Percentiles rank a stretch among this genome's conserved stretches.
Evolutionary conservation across 163 green algal species (phyloP).

Genomic region (Smithsoniella earleae): DNA sequence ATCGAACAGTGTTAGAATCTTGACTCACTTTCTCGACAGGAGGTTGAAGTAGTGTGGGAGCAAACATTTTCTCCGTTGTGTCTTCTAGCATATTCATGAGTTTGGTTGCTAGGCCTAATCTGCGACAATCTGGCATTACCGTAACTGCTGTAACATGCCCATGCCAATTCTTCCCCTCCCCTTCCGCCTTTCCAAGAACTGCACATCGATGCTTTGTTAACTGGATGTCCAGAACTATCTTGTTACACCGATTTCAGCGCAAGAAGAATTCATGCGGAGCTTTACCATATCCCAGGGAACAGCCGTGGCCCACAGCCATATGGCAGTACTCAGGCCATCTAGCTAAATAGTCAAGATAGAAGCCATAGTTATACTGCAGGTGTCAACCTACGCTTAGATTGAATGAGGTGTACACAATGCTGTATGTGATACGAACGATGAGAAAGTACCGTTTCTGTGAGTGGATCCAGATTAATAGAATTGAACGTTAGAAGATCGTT

Average conservation of each 20-base stretch:
- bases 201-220: slow-evolving; percentile 44
- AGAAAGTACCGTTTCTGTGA: slow-evolving; percentile 83
- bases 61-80: slow-evolving; percentile 63
- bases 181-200: slow-evolving; percentile 94
- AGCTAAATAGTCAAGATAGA: slow-evolving; percentile 95
- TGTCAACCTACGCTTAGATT: not conserved
- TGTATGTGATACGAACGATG: not conserved
- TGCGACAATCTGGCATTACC: slow-evolving; percentile 58
- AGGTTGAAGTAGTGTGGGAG: too few relatives aligned
- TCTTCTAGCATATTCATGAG: slow-evolving; percentile 91
- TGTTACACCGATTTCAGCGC: too few relatives aligned
- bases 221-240: too few relatives aligned
- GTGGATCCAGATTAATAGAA: slow-evolving; percentile 90
- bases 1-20: too few relatives aligned
- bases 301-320: slow-evolving; percentile 44
- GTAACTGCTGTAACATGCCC: slow-evolving; percentile 97
- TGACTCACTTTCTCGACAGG: too few relatives aligned
- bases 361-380: slow-evolving; percentile 83
- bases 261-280: not conserved
- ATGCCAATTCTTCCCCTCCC: slow-evolving; percentile 78
- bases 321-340: slow-evolving; percentile 91
- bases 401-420: too few relatives aligned
- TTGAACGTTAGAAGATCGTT: slow-evolving; percentile 95
- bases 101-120: slow-evolving; percentile 80
- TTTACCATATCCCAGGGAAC: slow-evolving; percentile 33